Evolutionary conservation across 768 basidiomycete species (phyloP).

Genomic region (Mycena belliarum): DNA sequence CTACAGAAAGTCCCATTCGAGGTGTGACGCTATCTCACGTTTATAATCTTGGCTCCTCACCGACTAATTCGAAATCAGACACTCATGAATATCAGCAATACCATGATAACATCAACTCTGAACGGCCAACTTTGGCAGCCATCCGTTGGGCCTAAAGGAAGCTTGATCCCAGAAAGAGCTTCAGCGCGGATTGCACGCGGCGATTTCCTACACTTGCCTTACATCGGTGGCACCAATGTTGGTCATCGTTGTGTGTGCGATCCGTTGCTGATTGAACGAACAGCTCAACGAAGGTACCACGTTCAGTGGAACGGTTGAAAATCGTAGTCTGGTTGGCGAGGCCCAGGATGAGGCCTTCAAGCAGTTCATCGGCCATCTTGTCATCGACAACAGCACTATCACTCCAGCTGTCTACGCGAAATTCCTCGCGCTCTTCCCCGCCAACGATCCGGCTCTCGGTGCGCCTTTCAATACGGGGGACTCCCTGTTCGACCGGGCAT

Average conservation of each 20-base stretch:
- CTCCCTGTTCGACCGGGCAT: constrained; percentile 56
- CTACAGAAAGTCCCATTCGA: constrained; percentile 47
- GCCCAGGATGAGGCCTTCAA: constrained; percentile 47
- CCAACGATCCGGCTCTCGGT: constrained; percentile 48
- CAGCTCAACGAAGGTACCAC: constrained; percentile 57
- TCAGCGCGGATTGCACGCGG: constrained; percentile 47
- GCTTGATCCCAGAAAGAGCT: constrained; percentile 46
- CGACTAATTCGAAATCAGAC: constrained; percentile 36
- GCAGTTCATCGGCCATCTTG: constrained; percentile 45
- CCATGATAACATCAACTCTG: constrained; percentile 44
- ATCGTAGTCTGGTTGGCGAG: constrained; percentile 38
- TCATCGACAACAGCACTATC: constrained; percentile 55
- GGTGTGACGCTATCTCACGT: constrained; percentile 22
- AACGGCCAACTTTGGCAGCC: constrained; percentile 62
- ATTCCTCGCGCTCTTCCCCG: constrained; percentile 45
- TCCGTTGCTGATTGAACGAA: neutral
- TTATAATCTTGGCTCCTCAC: neutral
- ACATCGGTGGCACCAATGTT: constrained; percentile 59
- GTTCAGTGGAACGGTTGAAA: constrained; percentile 41
- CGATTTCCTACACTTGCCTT: constrained; percentile 54
- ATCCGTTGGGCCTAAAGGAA: constrained; percentile 50
- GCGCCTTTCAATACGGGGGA: constrained; percentile 61
- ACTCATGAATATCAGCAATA: constrained; percentile 48
- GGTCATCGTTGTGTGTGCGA: constrained; percentile 23
- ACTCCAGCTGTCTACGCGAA: constrained; percentile 41